phyloP scores from a whole-genome alignment of 2,329 filamentous ascomycete species.

The Neonectria ditissima region DNA sequence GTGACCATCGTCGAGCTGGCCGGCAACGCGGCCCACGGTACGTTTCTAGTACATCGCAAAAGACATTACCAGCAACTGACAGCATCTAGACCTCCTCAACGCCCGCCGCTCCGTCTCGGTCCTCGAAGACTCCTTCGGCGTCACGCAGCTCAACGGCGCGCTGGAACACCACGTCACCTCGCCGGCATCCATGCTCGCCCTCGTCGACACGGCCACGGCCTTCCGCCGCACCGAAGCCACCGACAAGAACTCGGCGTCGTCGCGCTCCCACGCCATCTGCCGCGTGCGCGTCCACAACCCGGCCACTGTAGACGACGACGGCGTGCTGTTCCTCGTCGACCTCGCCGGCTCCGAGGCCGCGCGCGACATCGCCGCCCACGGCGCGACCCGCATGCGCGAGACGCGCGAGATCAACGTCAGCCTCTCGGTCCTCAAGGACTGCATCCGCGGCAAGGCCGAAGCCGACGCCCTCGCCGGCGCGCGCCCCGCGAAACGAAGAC shows the following conservation, averaged over 20 bases:
- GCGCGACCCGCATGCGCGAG: constrained; percentile 58
- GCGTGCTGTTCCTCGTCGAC: constrained; percentile 60
- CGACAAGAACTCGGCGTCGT: constrained; percentile 60
- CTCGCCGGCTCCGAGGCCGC: constrained; percentile 63
- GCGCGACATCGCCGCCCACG: constrained; percentile 55
- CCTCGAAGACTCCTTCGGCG: constrained; percentile 59
- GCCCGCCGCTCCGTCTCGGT: constrained; percentile 55
- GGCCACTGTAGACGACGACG: constrained; percentile 49
- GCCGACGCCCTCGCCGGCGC: constrained; percentile 44
- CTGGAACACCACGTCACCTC: constrained; percentile 51
- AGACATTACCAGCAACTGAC: neutral
- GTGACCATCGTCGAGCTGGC: constrained; percentile 55
- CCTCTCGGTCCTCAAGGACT: constrained; percentile 64
- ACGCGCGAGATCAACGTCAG: constrained; percentile 61
- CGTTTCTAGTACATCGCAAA: neutral
- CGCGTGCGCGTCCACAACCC: constrained; percentile 57
- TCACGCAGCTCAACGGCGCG: constrained; percentile 58
- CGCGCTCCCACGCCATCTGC: constrained; percentile 62
- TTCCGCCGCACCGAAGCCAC: constrained; percentile 58
- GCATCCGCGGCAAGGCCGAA: constrained; percentile 59
- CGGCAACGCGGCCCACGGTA: constrained; percentile 50
- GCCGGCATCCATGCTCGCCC: constrained; percentile 45
- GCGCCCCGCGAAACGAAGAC: constrained; percentile 44
- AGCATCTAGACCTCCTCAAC: constrained; percentile 55
- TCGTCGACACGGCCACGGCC: constrained; percentile 52